Percentiles rank a stretch among this genome's conserved stretches.
These are phyloP conservation scores for Aethionema arabicum DNA, from an alignment of 345 rosid species.

Conservation along the genomic window DNA sequence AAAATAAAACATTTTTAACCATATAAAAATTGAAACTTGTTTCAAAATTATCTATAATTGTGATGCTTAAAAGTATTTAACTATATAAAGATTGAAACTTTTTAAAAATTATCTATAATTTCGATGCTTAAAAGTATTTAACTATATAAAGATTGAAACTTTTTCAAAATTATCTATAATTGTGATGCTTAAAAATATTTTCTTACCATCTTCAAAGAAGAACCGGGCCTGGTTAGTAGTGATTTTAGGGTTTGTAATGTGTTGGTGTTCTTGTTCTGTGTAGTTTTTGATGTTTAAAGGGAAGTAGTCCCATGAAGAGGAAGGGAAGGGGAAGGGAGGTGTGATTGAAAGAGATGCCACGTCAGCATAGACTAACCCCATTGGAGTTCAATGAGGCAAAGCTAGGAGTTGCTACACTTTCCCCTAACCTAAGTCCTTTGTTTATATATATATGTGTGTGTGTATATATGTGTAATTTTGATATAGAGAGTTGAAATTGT, in stretches of 20 bases:
- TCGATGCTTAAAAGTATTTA: no score
- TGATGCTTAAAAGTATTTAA: no score
- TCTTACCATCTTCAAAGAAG: no score
- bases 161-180: no score
- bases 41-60: no score
- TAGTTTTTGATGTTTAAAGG: slow-evolving; percentile 11
- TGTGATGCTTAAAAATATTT: no score
- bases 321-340: slow-evolving; percentile 19
- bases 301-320: slow-evolving; percentile 26
- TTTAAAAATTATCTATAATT: no score
- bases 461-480: neutral
- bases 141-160: no score
- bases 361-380: slow-evolving; percentile 10
- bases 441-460: slow-evolving; percentile 24
- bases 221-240: slow-evolving; percentile 8
- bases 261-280: slow-evolving; percentile 1
- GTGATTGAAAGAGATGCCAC: slow-evolving; percentile 31
- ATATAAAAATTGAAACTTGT: no score
- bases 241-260: neutral
- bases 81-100: no score
- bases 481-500: neutral
- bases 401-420: neutral
- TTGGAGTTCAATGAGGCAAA: slow-evolving; percentile 20
- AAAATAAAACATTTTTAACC: neutral
- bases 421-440: neutral